Evolutionary conservation across 352 stramenopile species (phyloP), one percentile per base, ranked within the genome.

Genomic region (Globisporangium nodosum): DNA sequence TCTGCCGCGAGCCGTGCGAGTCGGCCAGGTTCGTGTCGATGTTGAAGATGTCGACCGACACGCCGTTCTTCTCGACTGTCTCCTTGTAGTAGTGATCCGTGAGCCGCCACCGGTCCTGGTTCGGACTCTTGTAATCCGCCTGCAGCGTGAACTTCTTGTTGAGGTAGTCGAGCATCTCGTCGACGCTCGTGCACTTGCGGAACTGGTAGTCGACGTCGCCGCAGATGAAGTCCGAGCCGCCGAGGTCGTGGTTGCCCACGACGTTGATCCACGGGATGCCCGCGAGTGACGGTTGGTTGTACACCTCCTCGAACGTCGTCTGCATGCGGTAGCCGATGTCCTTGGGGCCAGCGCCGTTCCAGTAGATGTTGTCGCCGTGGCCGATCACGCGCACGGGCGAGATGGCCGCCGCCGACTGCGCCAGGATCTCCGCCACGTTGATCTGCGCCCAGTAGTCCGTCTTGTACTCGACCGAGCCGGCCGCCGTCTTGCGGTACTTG

Each of bases 321-420:
- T 91, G 77, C 84, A 95, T 94, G 52, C 83, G 84, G 64, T 88
- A 90, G 39, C 60, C 71, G 48, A 90, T 89, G 48, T 95, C 84
- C 9, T 85, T 74, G 3, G 76, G 74, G 24, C 83, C 85, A 3
- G 81, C 83, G 21, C 85, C 85, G 68, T 93, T 92, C 83, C 83
- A 94, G 81, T 94, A 94, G 39, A 93, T 82, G 72, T 94, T 94
- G 70, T 94, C 85, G 39, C 82, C 85, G 64, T 94, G 85, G 13
- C 81, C 78, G 40, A 94, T 90, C 56, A 94, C 79, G 16, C 74
- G 70, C 33, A 69, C 60, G 0, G 85, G 82, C 56, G 88, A 90
- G 54, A 91, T 74, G 15, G 77, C 78, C 1, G 65, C 76, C 0
- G 85, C 85, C n/a, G 78, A 85, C 60, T 91, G 66, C 20, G 75